Evolutionary conservation across 225 moss, liverwort and hornwort species (phyloP).

Genomic region (Ulota crispa): DNA sequence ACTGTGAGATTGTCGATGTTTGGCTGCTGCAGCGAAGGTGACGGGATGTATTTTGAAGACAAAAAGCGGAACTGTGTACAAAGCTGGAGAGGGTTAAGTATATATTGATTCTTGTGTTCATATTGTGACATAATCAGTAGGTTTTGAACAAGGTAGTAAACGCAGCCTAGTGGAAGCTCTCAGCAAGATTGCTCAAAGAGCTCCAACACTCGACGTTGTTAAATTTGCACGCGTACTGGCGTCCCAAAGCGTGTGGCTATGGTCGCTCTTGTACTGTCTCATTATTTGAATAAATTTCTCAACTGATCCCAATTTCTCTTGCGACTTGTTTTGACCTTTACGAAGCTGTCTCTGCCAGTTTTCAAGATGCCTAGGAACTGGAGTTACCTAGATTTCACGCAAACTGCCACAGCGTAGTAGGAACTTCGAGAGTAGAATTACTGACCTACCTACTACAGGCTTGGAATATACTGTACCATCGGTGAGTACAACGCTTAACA

Average conservation of each 20-base stretch:
- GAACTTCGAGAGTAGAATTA: background rate
- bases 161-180: constrained; percentile 25
- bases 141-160: constrained; percentile 43
- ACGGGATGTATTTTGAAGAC: constrained; percentile 37
- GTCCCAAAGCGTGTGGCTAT: constrained; percentile 17
- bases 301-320: constrained; percentile 14
- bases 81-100: constrained; percentile 41
- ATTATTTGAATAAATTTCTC: constrained; percentile 42
- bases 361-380: background rate
- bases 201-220: constrained; percentile 22
- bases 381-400: background rate
- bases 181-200: constrained; percentile 25
- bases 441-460: background rate
- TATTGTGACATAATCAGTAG: constrained; percentile 71
- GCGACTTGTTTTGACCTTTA: background rate
- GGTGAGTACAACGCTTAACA: background rate
- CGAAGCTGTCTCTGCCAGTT: background rate
- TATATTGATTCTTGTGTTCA: constrained; percentile 74
- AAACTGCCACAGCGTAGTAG: background rate
- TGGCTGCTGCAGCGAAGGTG: constrained; percentile 20
- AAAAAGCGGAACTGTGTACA: constrained; percentile 42
- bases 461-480: background rate
- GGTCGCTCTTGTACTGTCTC: constrained; percentile 31
- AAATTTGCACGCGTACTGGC: constrained; percentile 14
- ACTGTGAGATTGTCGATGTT: constrained; percentile 25